These are phyloP conservation scores for Lagenaria siceraria DNA, from an alignment of 306 rosid species.

Conservation along the genomic window DNA sequence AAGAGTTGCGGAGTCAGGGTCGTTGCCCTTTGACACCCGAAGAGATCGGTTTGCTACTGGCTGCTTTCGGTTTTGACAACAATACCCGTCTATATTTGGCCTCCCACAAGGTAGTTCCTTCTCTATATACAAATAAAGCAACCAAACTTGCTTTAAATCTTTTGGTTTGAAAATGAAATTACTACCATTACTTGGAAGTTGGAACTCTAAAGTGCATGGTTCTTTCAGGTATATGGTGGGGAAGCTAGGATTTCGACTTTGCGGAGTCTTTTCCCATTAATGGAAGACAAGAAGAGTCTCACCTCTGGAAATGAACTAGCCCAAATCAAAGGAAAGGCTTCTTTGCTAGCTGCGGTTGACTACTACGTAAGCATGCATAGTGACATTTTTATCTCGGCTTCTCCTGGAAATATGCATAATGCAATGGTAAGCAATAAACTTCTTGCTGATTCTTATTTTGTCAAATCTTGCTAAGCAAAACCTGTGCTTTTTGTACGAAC, in stretches of 20 bases:
- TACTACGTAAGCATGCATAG: conserved; percentile 89
- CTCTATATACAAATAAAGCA: conserved; percentile 5
- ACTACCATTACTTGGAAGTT: not conserved
- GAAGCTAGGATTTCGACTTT: conserved; percentile 76
- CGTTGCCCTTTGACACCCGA: conserved; percentile 98
- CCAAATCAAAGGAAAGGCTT: conserved; percentile 81
- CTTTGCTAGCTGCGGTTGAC: conserved; percentile 87
- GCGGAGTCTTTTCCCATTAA: conserved; percentile 62
- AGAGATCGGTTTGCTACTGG: conserved; percentile 84
- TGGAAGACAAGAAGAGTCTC: conserved; percentile 94
- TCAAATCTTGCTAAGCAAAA: not conserved
- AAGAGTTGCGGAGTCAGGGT: conserved; percentile 88
- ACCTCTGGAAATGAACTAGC: conserved; percentile 56
- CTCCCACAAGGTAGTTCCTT: conserved; percentile 73
- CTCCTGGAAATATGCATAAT: conserved; percentile 99
- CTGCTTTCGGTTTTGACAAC: conserved; percentile 90
- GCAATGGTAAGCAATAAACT: conserved; percentile 66
- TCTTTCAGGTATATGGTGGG: conserved; percentile 84
- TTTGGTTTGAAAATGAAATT: not conserved
- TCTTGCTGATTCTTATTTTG: conserved; percentile 9
- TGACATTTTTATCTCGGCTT: conserved; percentile 87
- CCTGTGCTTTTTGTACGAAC: not conserved
- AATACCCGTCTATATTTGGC: conserved; percentile 88
- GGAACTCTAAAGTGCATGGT: not conserved
- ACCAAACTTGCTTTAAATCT: not conserved